Base-by-base conservation (phyloP, 2,329 filamentous ascomycete species). In the Phyllosticta paracitricarpa region DNA sequence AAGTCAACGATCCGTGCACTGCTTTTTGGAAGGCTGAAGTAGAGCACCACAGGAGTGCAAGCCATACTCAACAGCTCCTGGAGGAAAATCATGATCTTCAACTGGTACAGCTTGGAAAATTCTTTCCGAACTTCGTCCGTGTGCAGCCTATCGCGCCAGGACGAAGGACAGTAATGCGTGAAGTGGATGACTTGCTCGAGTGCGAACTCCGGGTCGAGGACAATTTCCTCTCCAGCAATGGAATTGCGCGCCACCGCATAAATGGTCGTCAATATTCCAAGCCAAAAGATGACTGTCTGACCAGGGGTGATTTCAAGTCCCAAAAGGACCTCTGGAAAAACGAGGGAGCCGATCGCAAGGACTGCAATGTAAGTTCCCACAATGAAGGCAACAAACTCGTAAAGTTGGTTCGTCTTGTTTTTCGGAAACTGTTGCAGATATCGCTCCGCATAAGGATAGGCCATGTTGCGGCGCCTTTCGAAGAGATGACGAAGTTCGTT, bases 361-460 rank as follows among this genome's bases (percentile, higher is more conserved):
- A 99, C 89, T 2, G 91, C 91, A 3, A 90, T 88, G 40, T 97
- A 81, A 0, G 93, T 90, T 6, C 94, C 92, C 8, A 89, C 84
- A 64, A 97, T 82, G 68, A 99, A 97, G 1, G 91, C 87, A 30
- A 97, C 82, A 56, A 95, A 96, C 51, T 88, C 84, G 10, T 89
- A 89, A 40, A 93, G 72, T 67, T 96, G 91, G 64, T 94, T 88
- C 0, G 87, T 94, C 75, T 97, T 96, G 70, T 92, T 87, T 72
- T 97, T 97, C 0, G 94, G 94, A 64, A 99, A 99, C 66, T 97
- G 93, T 65, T 96, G 91, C 26, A 99, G 82, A 69, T 99, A 99
- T 56, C 91, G 85, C 35, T 88, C 91, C 2, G 94, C 93, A 71
- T 91, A 97, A 0, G 93, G 92, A 69, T 94, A 91, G 0, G 94